Base-by-base conservation (phyloP, 352 stramenopile genomes). In the Thraustotheca clavata region DNA sequence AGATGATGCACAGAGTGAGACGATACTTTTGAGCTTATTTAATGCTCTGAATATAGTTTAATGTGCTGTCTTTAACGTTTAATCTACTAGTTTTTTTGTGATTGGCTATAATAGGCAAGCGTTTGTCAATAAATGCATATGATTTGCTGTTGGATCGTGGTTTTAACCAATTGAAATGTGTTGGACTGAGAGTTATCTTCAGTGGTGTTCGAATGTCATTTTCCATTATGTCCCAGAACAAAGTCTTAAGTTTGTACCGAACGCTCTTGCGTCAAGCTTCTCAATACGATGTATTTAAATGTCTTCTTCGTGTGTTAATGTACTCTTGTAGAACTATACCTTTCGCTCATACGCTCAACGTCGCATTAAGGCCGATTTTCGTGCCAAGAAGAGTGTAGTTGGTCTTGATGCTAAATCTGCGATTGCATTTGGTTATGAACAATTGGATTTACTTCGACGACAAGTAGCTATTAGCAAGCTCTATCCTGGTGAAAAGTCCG, bases 401-500 rank as follows among this genome's bases (percentile, higher is more conserved):
- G 55, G 9, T 31, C 20, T 22, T 33, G 55, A 63, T 27, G 14
- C 39, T 11, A 9, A 49, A 5, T 24, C 36, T 8, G 33, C 55
- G 14, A n/a, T 63, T 5, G 36, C 29, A 8, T 63, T 63, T 47
- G 55, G 55, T 41, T 29, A 31, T 29, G 55, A 63, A 27, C 55
- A 63, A 24, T 31, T 63, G 11, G 20, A 29, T 14, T 14, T 63
- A 22, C 35, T 63, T 12, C 55, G 55, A 35, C 55, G 55, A 54
- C 55, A 63, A 35, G 55, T 63, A 24, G 36, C 55, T 5, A 63
- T 63, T 41, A 63, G 55, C 55, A 63, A 63, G 35, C n/a, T 63
- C 24, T 63, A 63, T 41, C 55, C 55, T 54, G 55, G 34, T 18
- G 55, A 63, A 57, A 63, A 63, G 55, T 63, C 55, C 9, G 55